Conservation (phyloP, 257 asterid genomes). For the Prunella vulgaris region DNA sequence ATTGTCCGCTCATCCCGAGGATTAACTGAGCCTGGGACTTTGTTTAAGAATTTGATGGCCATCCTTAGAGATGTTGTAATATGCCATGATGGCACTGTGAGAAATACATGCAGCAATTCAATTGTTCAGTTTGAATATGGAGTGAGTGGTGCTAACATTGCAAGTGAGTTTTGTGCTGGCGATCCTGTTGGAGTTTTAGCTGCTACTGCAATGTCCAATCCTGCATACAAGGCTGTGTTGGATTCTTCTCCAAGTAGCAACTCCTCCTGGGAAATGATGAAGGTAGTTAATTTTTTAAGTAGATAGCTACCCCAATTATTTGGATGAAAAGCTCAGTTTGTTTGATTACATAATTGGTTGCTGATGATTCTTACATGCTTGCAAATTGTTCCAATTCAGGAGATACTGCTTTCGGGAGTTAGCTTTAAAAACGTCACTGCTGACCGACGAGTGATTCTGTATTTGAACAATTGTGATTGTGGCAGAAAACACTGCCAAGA, state of each 20-base stretch:
- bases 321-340: no score
- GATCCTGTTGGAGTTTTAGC: conserved; percentile 99
- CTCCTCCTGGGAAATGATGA: conserved; percentile 99
- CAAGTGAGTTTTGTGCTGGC: conserved; percentile 86
- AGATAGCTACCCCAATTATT: neutral
- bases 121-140: conserved; percentile 89
- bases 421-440: conserved; percentile 70
- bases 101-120: conserved; percentile 80
- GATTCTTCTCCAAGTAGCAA: conserved; percentile 98
- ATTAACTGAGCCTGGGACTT: conserved; percentile 88
- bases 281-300: conserved; percentile 40
- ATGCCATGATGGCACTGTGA: conserved; percentile 81
- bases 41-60: conserved; percentile 93
- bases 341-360: neutral
- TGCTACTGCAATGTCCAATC: conserved; percentile 99
- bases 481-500: conserved; percentile 77
- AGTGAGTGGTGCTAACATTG: conserved; percentile 41
- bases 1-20: conserved; percentile 94
- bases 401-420: conserved; percentile 81
- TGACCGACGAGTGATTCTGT: conserved; percentile 72
- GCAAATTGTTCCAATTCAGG: conserved; percentile 45
- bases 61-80: conserved; percentile 89
- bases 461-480: conserved; percentile 70
- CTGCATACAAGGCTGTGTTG: conserved; percentile 97
- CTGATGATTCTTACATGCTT: conserved; percentile 1